phyloP scores from a whole-genome alignment of 306 rosid genomes.

The Cercis canadensis region DNA sequence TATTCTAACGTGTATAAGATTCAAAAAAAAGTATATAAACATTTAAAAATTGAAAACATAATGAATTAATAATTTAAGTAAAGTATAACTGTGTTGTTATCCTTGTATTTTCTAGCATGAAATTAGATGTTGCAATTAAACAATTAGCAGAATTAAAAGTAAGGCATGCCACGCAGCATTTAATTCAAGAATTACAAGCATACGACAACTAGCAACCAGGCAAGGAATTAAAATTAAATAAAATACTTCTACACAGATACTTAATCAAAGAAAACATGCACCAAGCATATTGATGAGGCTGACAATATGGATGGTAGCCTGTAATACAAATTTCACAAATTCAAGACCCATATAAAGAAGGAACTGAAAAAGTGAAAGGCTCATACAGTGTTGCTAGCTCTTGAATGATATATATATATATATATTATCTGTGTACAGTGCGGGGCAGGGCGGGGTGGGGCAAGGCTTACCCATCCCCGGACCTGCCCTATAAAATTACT shows the following conservation, averaged over 20 bases:
- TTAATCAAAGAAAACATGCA: slow-evolving; percentile 13
- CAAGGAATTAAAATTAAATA: too few species aligned
- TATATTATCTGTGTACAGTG: too few species aligned
- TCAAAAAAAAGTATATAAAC: background rate
- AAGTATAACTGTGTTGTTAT: background rate
- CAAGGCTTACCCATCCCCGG: too few species aligned
- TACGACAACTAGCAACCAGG: too few species aligned
- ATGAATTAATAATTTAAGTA: background rate
- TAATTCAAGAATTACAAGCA: too few species aligned
- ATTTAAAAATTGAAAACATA: background rate
- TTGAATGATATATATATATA: too few species aligned
- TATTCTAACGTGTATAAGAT: slow-evolving; percentile 4
- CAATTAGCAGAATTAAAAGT: too few species aligned
- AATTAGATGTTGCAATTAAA: background rate
- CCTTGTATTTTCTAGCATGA: background rate
- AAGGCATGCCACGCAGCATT: too few species aligned
- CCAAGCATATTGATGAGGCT: too few species aligned
- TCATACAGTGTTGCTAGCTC: slow-evolving; percentile 31
- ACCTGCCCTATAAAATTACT: too few species aligned
- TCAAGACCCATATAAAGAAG: slow-evolving; percentile 23
- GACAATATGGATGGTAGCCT: slow-evolving; percentile 10
- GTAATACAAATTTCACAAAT: background rate
- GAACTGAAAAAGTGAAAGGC: slow-evolving; percentile 41
- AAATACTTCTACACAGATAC: too few species aligned
- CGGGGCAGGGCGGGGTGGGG: too few species aligned